Evolutionary conservation across 768 basidiomycete species (phyloP).

Genomic region (Lentinula boryana): DNA sequence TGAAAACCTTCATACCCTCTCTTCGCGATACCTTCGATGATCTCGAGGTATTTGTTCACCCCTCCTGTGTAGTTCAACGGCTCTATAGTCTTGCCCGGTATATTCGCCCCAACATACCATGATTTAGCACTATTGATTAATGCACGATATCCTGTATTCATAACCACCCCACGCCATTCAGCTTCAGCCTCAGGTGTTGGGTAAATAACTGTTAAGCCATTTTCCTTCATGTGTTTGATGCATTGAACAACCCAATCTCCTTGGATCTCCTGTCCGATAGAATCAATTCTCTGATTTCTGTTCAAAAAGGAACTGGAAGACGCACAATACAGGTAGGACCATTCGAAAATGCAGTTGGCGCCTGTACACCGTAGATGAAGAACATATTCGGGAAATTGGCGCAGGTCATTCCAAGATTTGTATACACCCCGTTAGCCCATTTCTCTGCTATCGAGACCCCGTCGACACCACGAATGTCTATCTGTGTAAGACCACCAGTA

Average conservation of each 20-base stretch:
- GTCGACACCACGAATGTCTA: slow-evolving; percentile 13
- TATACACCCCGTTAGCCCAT: slow-evolving; percentile 12
- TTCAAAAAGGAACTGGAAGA: not conserved
- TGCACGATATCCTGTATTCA: not conserved
- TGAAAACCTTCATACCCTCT: slow-evolving; percentile 13
- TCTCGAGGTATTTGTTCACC: slow-evolving; percentile 5
- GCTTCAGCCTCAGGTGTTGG: not conserved
- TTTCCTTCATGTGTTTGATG: slow-evolving; percentile 12
- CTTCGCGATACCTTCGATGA: slow-evolving; percentile 7
- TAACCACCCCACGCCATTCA: not conserved
- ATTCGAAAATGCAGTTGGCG: slow-evolving; percentile 10
- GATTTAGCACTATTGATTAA: not conserved
- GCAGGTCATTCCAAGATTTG: slow-evolving; percentile 12
- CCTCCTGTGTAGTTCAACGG: slow-evolving; percentile 11
- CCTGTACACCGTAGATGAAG: slow-evolving; percentile 11
- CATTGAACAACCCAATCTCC: slow-evolving; percentile 19
- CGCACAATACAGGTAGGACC: slow-evolving; percentile 2
- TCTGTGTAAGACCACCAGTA: slow-evolving; percentile 10
- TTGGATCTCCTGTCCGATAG: slow-evolving; percentile 16
- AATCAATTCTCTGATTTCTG: not conserved
- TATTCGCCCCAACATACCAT: slow-evolving; percentile 12
- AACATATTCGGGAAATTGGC: slow-evolving; percentile 14
- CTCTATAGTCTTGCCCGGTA: slow-evolving; percentile 12
- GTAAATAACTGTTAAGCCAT: not conserved
- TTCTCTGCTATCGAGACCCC: slow-evolving; percentile 11